Base-by-base conservation (phyloP, 495 filamentous ascomycete species). In the Penicillium desertorum region DNA sequence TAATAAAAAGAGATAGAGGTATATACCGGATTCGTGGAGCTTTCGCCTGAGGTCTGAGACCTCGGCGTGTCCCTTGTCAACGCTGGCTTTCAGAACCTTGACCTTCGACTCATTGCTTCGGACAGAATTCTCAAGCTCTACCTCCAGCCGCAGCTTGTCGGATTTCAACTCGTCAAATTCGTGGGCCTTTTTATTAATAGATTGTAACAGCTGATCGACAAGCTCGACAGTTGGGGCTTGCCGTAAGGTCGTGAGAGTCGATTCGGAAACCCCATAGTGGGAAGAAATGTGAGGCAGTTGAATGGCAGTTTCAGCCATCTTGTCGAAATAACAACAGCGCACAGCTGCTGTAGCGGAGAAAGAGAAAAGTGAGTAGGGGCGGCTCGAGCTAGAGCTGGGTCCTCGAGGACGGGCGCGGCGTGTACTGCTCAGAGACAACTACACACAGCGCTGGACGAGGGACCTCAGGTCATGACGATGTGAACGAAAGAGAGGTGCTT, bases 71-170 rank as follows among this genome's bases (percentile, higher is more conserved):
- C 86, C 86, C 66, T 92, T 94, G 61, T 96, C 92, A 12, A 91
- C 75, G 4, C 86, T 86, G 36, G 80, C 76, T 68, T 92, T 96
- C 74, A 96, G 82, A 17, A 85, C 84, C 62, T 91, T 87, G 63
- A 85, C 83, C 69, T 90, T 88, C 16, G 87, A 85, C 65, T 98
- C 93, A 41, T 85, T 86, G 56, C 80, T 86, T 39, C 90, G 86
- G 16, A 95, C 86, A 25, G 87, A 85, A 73, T 88, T 92, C 70
- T 98, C 94, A 10, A 98, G 79, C 75, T 98, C 94, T n/a, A 98
- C 90, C 55, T 92, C 89, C 16, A 88, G 69, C 50, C 88, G 87
- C 44, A 96, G 81, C 71, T 96, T 96, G 44, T 94, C 88, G 7
- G 92, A 86, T 57, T 83, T 85, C 14, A 93, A 72, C 39, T 85